These are phyloP conservation scores for Talaromyces sp. DNA, from an alignment of 2,329 filamentous ascomycete species.

Conservation along the genomic window DNA sequence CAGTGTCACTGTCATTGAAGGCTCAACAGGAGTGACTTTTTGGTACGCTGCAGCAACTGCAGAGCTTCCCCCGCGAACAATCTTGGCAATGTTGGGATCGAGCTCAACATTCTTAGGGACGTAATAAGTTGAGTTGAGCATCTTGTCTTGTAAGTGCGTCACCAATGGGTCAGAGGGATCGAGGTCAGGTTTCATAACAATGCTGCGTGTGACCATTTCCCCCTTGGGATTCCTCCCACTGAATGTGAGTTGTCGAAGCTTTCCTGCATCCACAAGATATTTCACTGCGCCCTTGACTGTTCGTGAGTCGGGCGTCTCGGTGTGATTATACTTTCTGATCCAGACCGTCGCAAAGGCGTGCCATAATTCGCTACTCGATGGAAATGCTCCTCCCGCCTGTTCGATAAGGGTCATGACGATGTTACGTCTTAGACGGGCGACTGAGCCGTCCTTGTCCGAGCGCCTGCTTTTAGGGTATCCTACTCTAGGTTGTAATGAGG, in stretches of 20 bases:
- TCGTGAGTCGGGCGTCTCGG: conserved; percentile 46
- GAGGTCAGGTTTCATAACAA: conserved; percentile 46
- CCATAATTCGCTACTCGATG: conserved; percentile 51
- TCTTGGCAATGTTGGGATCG: conserved; percentile 30
- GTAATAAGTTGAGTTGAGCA: conserved; percentile 44
- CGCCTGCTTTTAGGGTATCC: conserved; percentile 10
- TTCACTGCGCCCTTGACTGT: conserved; percentile 50
- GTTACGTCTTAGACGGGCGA: conserved; percentile 41
- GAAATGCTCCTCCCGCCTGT: conserved; percentile 51
- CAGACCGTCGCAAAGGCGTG: conserved; percentile 51
- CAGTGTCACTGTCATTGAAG: conserved; percentile 29
- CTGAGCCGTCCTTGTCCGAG: conserved; percentile 36
- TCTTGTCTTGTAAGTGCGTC: conserved; percentile 44
- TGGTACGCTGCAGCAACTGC: conserved; percentile 1
- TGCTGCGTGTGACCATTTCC: conserved; percentile 43
- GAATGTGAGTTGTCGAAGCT: conserved; percentile 50
- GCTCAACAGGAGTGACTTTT: conserved; percentile 22
- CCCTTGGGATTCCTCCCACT: conserved; percentile 46
- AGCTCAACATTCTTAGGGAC: conserved; percentile 40
- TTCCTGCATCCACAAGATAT: conserved; percentile 45
- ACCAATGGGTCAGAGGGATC: conserved; percentile 42
- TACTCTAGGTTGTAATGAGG: not conserved
- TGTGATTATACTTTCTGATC: conserved; percentile 38
- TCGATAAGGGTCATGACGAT: conserved; percentile 53
- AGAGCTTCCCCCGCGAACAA: conserved; percentile 7